These are phyloP conservation scores for Smittium culicis DNA, from an alignment of 371 early-diverging fungal genomes.

Conservation along the genomic window DNA sequence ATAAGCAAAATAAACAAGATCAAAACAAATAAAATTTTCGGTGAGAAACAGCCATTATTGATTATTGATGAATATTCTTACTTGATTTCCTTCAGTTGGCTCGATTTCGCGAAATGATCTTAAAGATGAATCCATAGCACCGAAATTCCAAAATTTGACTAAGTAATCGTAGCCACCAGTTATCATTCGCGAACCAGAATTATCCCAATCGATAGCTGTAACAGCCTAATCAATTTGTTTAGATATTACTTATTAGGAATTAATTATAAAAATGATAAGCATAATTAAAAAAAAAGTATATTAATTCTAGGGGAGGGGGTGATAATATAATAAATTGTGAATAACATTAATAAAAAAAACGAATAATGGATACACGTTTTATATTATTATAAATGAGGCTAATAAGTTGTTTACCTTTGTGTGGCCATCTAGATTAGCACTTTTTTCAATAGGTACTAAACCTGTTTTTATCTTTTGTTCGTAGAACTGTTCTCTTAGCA, in stretches of 20 bases:
- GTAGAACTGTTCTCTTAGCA: background rate
- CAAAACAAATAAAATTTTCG: background rate
- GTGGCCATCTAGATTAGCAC: background rate
- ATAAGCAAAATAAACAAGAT: background rate
- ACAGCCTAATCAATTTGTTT: constrained; percentile 35
- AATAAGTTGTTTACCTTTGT: background rate
- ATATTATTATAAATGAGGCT: background rate
- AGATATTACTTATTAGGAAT: no score
- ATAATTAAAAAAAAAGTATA: background rate
- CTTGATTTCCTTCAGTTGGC: constrained; percentile 59
- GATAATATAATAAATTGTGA: background rate
- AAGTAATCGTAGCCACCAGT: constrained; percentile 68
- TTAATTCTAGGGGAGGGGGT: background rate
- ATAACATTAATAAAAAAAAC: background rate
- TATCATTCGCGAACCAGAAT: constrained; percentile 61
- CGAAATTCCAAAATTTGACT: constrained; percentile 81
- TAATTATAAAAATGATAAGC: background rate
- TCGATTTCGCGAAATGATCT: constrained; percentile 65
- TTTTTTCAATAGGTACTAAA: background rate
- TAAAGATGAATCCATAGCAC: constrained; percentile 67
- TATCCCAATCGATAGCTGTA: constrained; percentile 63
- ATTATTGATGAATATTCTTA: background rate
- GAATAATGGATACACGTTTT: background rate
- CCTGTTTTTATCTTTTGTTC: background rate
- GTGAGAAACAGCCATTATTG: background rate